Conservation (phyloP, 768 basidiomycete genomes). For the Auricularia sp. region DNA sequence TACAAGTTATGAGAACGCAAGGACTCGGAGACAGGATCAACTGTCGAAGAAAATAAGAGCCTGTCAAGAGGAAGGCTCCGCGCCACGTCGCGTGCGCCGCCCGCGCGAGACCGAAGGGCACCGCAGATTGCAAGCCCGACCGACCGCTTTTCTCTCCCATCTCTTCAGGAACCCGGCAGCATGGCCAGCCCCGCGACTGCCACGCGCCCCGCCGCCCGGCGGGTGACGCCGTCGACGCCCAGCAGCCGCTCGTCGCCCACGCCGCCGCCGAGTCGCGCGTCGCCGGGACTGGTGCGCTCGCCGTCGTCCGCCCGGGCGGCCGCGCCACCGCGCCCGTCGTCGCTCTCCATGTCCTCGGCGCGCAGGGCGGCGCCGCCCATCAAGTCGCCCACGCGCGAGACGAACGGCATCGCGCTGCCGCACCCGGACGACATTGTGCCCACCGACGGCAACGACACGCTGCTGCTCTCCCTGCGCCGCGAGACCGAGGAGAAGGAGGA, state of each 20-base stretch:
- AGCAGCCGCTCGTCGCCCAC: neutral
- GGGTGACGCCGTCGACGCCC: neutral
- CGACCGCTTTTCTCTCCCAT: no score
- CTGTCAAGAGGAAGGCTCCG: no score
- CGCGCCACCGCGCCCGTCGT: constrained; percentile 1
- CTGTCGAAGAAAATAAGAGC: no score
- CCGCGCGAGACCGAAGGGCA: no score
- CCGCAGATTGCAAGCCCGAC: no score
- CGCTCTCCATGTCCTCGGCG: neutral
- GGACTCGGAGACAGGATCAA: no score
- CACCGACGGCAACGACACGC: constrained; percentile 26
- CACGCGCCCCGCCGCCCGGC: neutral
- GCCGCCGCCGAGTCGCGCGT: neutral
- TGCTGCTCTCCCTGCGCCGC: constrained; percentile 54
- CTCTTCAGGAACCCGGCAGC: neutral
- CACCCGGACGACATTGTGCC: neutral
- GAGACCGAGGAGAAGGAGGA: constrained; percentile 79
- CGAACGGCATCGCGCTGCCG: neutral
- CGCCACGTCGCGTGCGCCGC: no score
- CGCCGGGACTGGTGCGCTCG: neutral
- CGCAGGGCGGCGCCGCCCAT: constrained; percentile 1
- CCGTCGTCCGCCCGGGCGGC: neutral
- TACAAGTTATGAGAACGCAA: no score
- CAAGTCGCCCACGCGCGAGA: constrained; percentile 1
- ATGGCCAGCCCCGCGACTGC: neutral